phyloP scores from a whole-genome alignment of 225 moss, liverwort and hornwort genomes.

The Straminergon stramineum region DNA sequence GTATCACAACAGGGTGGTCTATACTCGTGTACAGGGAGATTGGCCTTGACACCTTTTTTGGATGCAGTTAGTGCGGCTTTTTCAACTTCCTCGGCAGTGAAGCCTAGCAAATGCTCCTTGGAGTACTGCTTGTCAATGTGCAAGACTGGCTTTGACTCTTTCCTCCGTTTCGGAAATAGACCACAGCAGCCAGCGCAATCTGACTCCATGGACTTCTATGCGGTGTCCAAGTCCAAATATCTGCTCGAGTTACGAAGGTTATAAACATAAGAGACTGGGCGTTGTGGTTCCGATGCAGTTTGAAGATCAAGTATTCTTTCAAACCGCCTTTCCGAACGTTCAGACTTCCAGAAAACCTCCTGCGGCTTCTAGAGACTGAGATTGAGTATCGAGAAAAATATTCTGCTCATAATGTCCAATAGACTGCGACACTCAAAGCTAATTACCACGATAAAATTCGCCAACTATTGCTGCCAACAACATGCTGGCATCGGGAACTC shows the following conservation, averaged over 20 bases:
- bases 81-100: constrained; percentile 46
- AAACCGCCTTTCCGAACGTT: background rate
- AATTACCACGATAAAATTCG: background rate
- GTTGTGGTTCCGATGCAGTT: background rate
- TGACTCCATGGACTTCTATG: constrained; percentile 39
- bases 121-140: constrained; percentile 47
- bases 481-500: background rate
- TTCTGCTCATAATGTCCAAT: background rate
- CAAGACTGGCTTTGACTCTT: constrained; percentile 17
- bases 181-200: constrained; percentile 47
- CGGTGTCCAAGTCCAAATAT: constrained; percentile 20
- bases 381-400: background rate
- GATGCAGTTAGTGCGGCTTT: constrained; percentile 40
- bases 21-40: constrained; percentile 12
- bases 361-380: background rate
- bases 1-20: constrained; percentile 10
- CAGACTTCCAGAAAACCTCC: background rate
- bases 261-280: background rate
- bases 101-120: constrained; percentile 50
- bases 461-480: background rate
- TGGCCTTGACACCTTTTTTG: constrained; percentile 33
- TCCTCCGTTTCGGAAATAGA: constrained; percentile 43
- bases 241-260: background rate
- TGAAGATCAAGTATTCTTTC: background rate
- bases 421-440: background rate